phyloP scores from a whole-genome alignment of 2,329 filamentous ascomycete genomes.

The Pseudogymnoascus pannorum region DNA sequence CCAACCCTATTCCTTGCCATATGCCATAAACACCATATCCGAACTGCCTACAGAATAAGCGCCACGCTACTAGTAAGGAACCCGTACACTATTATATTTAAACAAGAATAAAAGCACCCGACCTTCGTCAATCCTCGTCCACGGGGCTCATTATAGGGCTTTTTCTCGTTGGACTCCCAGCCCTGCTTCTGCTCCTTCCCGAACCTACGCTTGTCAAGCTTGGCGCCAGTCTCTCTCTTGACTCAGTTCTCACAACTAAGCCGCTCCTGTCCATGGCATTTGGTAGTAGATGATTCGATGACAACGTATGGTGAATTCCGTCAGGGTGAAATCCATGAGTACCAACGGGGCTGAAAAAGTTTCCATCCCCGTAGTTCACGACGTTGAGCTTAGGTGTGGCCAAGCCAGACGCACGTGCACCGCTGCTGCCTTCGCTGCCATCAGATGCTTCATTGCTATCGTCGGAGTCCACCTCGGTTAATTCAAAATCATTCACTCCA shows the following conservation, averaged over 20 bases:
- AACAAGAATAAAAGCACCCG: not conserved
- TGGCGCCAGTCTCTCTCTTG: constrained; percentile 65
- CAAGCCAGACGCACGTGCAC: constrained; percentile 58
- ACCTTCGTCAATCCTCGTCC: constrained; percentile 33
- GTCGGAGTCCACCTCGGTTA: constrained; percentile 58
- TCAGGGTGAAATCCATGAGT: constrained; percentile 22
- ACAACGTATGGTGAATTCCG: constrained; percentile 17
- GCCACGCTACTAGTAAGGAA: constrained; percentile 5
- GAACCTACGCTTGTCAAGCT: constrained; percentile 44
- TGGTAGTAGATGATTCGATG: constrained; percentile 19
- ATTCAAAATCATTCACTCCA: constrained; percentile 64
- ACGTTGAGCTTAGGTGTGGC: constrained; percentile 57
- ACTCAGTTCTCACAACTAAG: constrained; percentile 75
- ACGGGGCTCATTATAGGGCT: constrained; percentile 48
- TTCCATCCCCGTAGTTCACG: constrained; percentile 38
- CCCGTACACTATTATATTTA: constrained; percentile 1
- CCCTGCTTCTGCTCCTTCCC: constrained; percentile 41
- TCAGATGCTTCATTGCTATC: constrained; percentile 56
- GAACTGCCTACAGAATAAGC: constrained; percentile 10
- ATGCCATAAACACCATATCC: constrained; percentile 9
- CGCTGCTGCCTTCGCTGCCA: constrained; percentile 46
- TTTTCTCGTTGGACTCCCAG: constrained; percentile 44
- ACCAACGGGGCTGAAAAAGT: constrained; percentile 19
- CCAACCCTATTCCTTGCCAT: not conserved
- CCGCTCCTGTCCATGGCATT: constrained; percentile 58